Evolutionary conservation across 441 rosid genomes (phyloP).

Genomic region (Populus hybrid): DNA sequence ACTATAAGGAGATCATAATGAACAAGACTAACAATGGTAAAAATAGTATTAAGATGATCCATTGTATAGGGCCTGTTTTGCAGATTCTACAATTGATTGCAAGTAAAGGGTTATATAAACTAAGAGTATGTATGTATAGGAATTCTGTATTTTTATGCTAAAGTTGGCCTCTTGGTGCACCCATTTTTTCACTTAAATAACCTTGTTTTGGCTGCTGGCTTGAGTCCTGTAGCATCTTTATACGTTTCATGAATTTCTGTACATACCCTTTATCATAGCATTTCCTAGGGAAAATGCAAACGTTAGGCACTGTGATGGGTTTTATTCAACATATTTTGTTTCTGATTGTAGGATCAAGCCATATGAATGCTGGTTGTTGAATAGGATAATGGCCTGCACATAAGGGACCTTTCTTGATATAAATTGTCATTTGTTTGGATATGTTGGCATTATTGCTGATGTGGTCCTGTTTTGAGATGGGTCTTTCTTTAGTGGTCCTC

Average conservation of each 20-base stretch:
- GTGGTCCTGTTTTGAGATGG: constrained; percentile 34
- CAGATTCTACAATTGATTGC: neutral
- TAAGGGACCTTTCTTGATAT: neutral
- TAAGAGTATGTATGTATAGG: neutral
- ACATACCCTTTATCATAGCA: neutral
- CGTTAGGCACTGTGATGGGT: neutral
- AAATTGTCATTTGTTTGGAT: constrained; percentile 14
- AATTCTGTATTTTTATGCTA: too few relatives aligned
- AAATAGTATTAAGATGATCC: neutral
- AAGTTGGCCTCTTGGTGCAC: neutral
- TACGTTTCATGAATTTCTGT: neutral
- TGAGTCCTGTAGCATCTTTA: neutral
- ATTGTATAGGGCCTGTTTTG: neutral
- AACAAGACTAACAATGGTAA: too few relatives aligned
- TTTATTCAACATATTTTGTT: neutral
- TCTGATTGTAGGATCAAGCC: neutral
- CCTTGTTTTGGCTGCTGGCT: neutral
- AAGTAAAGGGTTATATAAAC: neutral
- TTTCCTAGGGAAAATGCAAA: neutral
- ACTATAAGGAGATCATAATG: neutral
- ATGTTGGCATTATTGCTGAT: constrained; percentile 18
- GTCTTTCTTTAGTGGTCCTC: constrained; percentile 29
- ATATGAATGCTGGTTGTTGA: neutral
- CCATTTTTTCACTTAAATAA: neutral
- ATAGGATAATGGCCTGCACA: neutral